Evolutionary conservation across 257 asterid genomes (phyloP).

Genomic region (Solanum pinnatisectum): DNA sequence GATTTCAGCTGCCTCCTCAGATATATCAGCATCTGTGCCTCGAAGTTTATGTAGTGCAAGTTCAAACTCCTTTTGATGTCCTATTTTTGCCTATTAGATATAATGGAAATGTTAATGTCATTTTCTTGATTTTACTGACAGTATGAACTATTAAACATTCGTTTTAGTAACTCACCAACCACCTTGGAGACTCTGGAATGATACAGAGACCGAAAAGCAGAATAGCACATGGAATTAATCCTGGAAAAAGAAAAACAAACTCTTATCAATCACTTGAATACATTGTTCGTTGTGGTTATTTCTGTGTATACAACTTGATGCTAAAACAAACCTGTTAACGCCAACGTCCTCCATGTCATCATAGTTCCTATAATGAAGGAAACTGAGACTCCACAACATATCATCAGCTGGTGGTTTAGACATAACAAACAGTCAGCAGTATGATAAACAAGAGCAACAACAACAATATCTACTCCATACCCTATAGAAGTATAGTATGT

Average conservation of each 20-base stretch:
- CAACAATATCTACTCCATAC: background rate
- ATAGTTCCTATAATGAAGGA: slow-evolving; percentile 84
- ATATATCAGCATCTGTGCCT: slow-evolving; percentile 55
- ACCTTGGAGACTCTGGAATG: slow-evolving; percentile 91
- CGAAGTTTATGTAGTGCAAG: slow-evolving; percentile 53
- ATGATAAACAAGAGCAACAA: background rate
- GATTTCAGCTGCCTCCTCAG: slow-evolving; percentile 79
- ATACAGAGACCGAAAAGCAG: slow-evolving; percentile 54
- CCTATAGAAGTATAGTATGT: background rate
- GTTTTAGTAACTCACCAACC: slow-evolving; percentile 53
- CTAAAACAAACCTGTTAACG: slow-evolving; percentile 48
- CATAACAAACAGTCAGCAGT: background rate
- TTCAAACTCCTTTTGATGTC: slow-evolving; percentile 65
- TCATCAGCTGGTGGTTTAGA: slow-evolving; percentile 59
- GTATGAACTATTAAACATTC: background rate
- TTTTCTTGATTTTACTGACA: background rate
- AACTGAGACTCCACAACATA: slow-evolving; percentile 66
- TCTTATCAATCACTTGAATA: background rate
- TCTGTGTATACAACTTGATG: background rate
- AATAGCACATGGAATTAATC: slow-evolving; percentile 64
- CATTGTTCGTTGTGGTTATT: background rate
- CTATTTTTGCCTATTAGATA: slow-evolving; percentile 54
- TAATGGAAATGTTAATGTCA: background rate
- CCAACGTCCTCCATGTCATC: slow-evolving; percentile 67
- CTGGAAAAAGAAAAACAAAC: slow-evolving; percentile 33